These are phyloP conservation scores for Cucurbita argyrosperma DNA, from an alignment of 306 rosid genomes.

Conservation along the genomic window DNA sequence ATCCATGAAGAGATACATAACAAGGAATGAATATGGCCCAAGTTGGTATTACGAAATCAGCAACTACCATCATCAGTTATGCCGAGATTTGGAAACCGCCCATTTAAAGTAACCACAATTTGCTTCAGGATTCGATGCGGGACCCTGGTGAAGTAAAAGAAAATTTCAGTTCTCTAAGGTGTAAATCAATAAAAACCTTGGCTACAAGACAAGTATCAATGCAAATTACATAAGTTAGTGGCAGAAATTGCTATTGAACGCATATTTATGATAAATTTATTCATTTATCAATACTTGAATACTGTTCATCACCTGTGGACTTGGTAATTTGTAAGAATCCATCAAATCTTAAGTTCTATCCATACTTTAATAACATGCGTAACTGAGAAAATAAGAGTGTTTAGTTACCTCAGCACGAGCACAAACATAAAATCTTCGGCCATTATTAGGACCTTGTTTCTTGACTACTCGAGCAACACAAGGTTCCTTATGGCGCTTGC, in stretches of 20 bases:
- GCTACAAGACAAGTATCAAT: neutral
- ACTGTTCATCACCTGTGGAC: neutral
- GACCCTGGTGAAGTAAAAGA: conserved; percentile 45
- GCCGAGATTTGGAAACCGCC: conserved; percentile 75
- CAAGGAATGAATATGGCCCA: neutral
- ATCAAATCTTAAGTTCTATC: too few relatives aligned
- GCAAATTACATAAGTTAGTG: neutral
- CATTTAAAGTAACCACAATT: conserved; percentile 81
- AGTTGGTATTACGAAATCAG: neutral
- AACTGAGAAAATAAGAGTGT: neutral
- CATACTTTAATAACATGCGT: neutral
- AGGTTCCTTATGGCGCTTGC: conserved; percentile 77
- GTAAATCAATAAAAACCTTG: neutral
- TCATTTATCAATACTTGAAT: too few relatives aligned
- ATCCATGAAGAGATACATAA: neutral
- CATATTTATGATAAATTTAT: too few relatives aligned
- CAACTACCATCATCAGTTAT: conserved; percentile 14
- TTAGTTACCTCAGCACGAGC: conserved; percentile 65
- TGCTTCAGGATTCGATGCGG: conserved; percentile 82
- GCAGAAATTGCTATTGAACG: neutral
- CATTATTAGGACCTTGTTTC: conserved; percentile 76
- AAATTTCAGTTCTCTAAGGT: neutral
- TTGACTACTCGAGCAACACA: conserved; percentile 75
- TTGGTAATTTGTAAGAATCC: neutral
- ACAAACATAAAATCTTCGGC: conserved; percentile 71